Base-by-base conservation (phyloP, 1,139 yeast species). In the Scheffersomyces quercinus region DNA sequence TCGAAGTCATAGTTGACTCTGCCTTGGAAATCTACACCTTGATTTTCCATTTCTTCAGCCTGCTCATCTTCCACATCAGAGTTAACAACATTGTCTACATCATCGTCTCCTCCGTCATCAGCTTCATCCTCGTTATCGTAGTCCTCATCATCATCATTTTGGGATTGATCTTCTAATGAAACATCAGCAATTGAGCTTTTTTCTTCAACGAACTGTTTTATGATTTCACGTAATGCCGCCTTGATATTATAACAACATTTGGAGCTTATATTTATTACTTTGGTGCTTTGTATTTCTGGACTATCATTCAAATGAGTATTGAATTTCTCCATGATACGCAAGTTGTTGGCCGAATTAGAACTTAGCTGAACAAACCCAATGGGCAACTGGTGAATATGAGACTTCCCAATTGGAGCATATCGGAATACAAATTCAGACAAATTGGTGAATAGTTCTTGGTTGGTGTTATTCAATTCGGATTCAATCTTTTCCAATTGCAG, bases 281-380 rank as follows among this genome's bases (percentile, higher is more conserved):
- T 66, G 29, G 65, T 55, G 7, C 50, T 42, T 13, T 41, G 43
- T 20, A 38, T 39, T 4, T 36, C 41, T 15, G 42, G 29, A 11
- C 47, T 45, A 7, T 37, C 44, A 4, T 44, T 45, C 9, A 70
- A 52, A 42, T 64, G 64, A 11, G 48, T 51, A 15, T 62, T 59
- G 41, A 79, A 70, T 43, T 79, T 79, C 10, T 65, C 62, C 24
- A 80, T 55, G 15, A 81, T 71, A 28, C 79, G 62, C 11, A 71
- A 59, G 52, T 81, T 82, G 46, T 81, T 79, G n/a, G 85, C 78
- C 7, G 77, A 73, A 53, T 81, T 81, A 12, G 86, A 70, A 12
- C 83, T 80, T 42, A 82, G 65, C 46, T 73, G 73, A 4, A 82
- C 58, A 43, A 79, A 65, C 1, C 76, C 81, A 2, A 77, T 66